Evolutionary conservation across 179 eudicot genomes (phyloP).

Genomic region (Carnegiea gigantea): DNA sequence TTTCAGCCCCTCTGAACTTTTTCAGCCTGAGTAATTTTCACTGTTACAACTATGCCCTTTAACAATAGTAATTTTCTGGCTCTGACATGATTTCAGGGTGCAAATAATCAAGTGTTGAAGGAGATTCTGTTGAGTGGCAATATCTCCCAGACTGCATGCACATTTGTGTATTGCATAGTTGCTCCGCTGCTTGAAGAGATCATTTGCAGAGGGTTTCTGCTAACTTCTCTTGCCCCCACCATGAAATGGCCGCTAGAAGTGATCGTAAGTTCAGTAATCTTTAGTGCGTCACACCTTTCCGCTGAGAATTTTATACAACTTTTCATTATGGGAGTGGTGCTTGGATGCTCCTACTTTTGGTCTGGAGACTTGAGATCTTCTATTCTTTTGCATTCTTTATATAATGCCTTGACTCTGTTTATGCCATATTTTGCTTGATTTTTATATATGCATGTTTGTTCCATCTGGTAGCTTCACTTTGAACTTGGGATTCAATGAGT

Average conservation of each 20-base stretch:
- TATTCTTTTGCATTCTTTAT: conserved; percentile 63
- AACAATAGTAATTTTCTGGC: not conserved
- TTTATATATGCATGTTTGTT: not conserved
- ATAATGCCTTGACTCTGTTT: conserved; percentile 66
- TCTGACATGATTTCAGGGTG: conserved; percentile 39
- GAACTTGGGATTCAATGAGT: too few relatives aligned
- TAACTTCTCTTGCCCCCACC: conserved; percentile 54
- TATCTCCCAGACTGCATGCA: conserved; percentile 43
- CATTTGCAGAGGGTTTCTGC: conserved; percentile 67
- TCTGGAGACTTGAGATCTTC: conserved; percentile 65
- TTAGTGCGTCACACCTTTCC: conserved; percentile 75
- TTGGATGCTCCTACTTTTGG: conserved; percentile 89
- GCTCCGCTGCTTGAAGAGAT: conserved; percentile 79
- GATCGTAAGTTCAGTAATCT: conserved; percentile 59
- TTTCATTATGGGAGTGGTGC: conserved; percentile 52
- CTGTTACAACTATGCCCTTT: not conserved
- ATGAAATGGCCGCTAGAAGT: conserved; percentile 81
- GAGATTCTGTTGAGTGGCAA: conserved; percentile 57
- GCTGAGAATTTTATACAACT: conserved; percentile 66
- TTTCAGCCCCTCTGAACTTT: not conserved
- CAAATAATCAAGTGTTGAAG: conserved; percentile 59
- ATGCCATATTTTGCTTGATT: conserved; percentile 34
- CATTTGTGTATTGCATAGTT: conserved; percentile 62
- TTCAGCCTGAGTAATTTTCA: not conserved
- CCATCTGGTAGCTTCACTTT: not conserved